These are phyloP conservation scores for Peribolospora kevripleyi DNA, from an alignment of 768 basidiomycete species.

Conservation along the genomic window DNA sequence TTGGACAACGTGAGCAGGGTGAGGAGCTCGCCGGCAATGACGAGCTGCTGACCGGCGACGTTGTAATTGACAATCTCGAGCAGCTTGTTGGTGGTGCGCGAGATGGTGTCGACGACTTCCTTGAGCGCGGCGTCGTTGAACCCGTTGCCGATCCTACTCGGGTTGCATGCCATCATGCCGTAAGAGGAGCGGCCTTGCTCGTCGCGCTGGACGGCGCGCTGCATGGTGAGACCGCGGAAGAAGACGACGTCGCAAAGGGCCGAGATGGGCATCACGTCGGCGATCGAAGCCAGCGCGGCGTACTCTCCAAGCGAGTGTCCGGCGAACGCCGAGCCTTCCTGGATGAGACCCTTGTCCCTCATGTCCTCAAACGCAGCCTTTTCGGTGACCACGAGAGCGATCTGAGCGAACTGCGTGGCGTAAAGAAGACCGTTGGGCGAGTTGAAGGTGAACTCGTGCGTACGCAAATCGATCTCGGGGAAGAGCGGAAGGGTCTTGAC, in stretches of 20 bases:
- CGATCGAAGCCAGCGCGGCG: conserved; percentile 90
- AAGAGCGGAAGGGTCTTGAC: conserved; percentile 92
- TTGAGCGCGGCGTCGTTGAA: conserved; percentile 91
- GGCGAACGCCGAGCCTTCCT: conserved; percentile 75
- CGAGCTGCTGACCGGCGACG: conserved; percentile 92
- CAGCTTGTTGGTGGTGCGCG: conserved; percentile 45
- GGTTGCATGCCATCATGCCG: conserved; percentile 99
- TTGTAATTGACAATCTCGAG: conserved; percentile 79
- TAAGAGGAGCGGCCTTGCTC: conserved; percentile 79
- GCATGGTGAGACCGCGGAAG: conserved; percentile 99
- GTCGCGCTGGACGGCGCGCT: conserved; percentile 93
- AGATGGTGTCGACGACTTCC: conserved; percentile 83
- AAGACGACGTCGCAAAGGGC: conserved; percentile 94
- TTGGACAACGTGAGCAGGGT: conserved; percentile 70
- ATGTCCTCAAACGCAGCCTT: conserved; percentile 97
- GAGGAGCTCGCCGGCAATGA: conserved; percentile 87
- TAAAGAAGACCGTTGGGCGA: conserved; percentile 86
- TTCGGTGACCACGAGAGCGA: conserved; percentile 91
- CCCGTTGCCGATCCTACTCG: conserved; percentile 72
- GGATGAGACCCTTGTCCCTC: conserved; percentile 84
- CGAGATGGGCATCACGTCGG: conserved; percentile 83
- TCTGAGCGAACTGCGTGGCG: conserved; percentile 96
- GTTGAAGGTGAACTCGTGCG: conserved; percentile 92
- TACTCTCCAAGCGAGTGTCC: conserved; percentile 98
- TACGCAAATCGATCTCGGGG: conserved; percentile 79